Base-by-base conservation (phyloP, 2,329 filamentous ascomycete species). In the Xylaria sp. region DNA sequence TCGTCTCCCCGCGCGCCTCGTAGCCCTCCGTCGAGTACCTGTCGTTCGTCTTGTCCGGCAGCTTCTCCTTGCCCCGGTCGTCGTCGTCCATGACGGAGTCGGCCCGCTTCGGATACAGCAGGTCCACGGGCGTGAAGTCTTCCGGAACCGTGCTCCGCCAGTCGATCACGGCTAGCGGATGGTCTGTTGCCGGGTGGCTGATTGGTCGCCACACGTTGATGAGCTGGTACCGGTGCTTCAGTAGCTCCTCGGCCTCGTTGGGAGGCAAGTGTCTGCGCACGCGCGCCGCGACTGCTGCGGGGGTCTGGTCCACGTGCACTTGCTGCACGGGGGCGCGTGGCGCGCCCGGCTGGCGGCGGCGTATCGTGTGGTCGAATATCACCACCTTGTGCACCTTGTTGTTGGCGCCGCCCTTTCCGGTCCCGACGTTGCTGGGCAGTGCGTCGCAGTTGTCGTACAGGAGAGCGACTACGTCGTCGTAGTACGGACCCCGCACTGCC, bases 151-250 rank as follows among this genome's bases (percentile, higher is more conserved):
- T 90, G 0, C 83, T 85, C 28, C 88, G 85, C 86, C 88, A 77
- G 62, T 92, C 89, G 9, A 91, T 81, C 1, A 92, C 86, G 0
- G 88, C 89, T 3, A 92, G 81, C 17, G 90, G 90, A 56, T 73
- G 68, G 74, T 92, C 89, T 0, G 83, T 83, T 3, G 89, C 89
- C 0, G 87, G 80, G 74, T 90, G 84, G 36, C 85, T 83, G 71
- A 92, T 90, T 0, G 90, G 90, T 44, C 90, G 84, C 90, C 90
- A 92, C 17, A 92, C 89, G 70, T 92, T 92, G 77, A 92, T 88
- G 74, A 92, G 87, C 75, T 91, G 88, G 74, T 87, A 90, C 5
- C 90, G 83, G 7, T 40, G 53, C 65, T 83, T 82, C 2, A 91
- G 72, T 10, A 91, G 79, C 0, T 84, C 87, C 73, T 90, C 88